A percentile compares a stretch with the other conserved stretches of the same genome.
Evolutionary conservation across 2,329 filamentous ascomycete genomes (phyloP).

Genomic region (Aspergillus flavus): DNA sequence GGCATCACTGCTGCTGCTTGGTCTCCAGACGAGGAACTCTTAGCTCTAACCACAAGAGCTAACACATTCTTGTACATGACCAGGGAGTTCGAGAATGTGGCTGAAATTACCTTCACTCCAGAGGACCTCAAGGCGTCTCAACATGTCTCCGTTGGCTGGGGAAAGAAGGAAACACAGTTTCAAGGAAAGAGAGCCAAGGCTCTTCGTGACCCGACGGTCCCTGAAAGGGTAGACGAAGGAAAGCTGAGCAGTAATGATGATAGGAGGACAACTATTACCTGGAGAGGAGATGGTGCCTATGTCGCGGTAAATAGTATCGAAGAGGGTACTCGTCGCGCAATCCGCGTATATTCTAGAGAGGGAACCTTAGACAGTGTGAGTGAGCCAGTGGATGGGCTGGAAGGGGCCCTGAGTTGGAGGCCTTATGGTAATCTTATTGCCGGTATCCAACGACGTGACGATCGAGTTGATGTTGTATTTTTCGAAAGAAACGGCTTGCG

Average conservation of each 20-base stretch:
- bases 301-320: constrained; percentile 85
- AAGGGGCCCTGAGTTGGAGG: constrained; percentile 84
- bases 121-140: constrained; percentile 86
- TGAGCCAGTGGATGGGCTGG: constrained; percentile 91
- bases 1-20: constrained; percentile 87
- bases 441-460: constrained; percentile 72
- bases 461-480: constrained; percentile 81
- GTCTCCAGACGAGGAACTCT: constrained; percentile 92
- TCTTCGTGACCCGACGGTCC: constrained; percentile 89
- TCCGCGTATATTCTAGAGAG: constrained; percentile 88
- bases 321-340: constrained; percentile 68
- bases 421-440: constrained; percentile 89
- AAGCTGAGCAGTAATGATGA: constrained; percentile 75
- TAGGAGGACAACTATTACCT: constrained; percentile 72
- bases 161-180: constrained; percentile 97
- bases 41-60: constrained; percentile 79
- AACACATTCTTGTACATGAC: constrained; percentile 90
- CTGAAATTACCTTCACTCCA: constrained; percentile 69
- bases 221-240: constrained; percentile 87
- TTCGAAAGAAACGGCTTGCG: constrained; percentile 96
- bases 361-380: constrained; percentile 89
- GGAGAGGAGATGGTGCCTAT: constrained; percentile 92
- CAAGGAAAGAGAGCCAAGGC: constrained; percentile 87
- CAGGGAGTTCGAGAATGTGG: constrained; percentile 80
- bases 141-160: constrained; percentile 97